These are phyloP conservation scores for Papiliotrema fonsecae DNA, from an alignment of 1,284 basidiomycete species.

Conservation along the genomic window DNA sequence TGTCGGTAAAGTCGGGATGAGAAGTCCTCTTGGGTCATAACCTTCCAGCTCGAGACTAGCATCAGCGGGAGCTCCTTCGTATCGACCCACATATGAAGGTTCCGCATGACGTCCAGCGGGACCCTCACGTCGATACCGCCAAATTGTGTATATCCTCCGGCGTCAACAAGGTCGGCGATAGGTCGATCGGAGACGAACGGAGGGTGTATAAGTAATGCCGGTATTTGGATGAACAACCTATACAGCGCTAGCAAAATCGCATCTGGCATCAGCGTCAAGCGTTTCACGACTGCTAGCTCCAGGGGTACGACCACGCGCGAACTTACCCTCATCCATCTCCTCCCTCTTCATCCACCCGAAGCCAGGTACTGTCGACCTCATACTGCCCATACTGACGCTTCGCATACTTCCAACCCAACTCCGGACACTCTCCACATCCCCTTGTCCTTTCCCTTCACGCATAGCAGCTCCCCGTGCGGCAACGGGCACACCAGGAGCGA, in stretches of 20 bases:
- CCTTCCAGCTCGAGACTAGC: conserved; percentile 44
- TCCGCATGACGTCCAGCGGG: conserved; percentile 43
- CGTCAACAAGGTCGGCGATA: conserved; percentile 42
- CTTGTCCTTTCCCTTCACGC: conserved; percentile 20
- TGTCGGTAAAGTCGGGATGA: conserved; percentile 33
- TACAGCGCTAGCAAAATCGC: conserved; percentile 41
- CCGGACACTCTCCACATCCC: conserved; percentile 43
- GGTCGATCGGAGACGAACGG: conserved; percentile 40
- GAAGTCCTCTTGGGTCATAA: conserved; percentile 42
- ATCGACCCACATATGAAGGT: conserved; percentile 39
- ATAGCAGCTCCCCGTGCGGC: conserved; percentile 26
- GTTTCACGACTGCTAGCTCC: conserved; percentile 2
- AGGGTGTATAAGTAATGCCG: conserved; percentile 42
- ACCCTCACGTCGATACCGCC: conserved; percentile 46
- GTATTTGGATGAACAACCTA: conserved; percentile 42
- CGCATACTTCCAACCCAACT: conserved; percentile 47
- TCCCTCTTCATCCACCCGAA: conserved; percentile 38
- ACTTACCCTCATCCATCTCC: conserved; percentile 41
- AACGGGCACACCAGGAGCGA: conserved; percentile 33
- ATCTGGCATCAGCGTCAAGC: conserved; percentile 24
- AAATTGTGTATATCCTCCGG: conserved; percentile 42
- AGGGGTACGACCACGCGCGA: not conserved
- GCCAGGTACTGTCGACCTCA: conserved; percentile 9
- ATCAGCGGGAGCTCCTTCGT: conserved; percentile 2
- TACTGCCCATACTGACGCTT: conserved; percentile 36